Conservation (phyloP, 768 basidiomycete species). For the Clathrus columnatus region DNA sequence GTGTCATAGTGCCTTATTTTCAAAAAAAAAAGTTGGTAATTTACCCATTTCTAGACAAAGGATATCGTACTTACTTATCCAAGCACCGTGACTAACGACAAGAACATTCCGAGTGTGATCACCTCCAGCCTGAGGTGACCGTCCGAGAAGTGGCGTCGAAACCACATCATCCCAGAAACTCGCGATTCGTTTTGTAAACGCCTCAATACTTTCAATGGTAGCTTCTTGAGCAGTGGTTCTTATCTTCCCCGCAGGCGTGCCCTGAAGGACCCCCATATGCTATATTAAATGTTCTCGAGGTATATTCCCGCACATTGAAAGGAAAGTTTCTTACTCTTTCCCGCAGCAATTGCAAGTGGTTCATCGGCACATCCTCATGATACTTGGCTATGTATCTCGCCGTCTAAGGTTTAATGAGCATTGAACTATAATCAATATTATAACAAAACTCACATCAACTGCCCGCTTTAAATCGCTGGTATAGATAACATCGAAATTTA, state of each 20-base stretch:
- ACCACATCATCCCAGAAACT: slow-evolving; percentile 55
- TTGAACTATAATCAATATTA: neutral
- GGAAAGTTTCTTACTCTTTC: slow-evolving; percentile 69
- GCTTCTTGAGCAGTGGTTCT: slow-evolving; percentile 13
- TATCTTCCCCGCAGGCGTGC: slow-evolving; percentile 16
- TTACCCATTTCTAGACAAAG: neutral
- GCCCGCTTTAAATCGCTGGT: slow-evolving; percentile 71
- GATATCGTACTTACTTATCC: slow-evolving; percentile 28
- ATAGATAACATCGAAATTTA: slow-evolving; percentile 51
- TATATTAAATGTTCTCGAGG: slow-evolving; percentile 18
- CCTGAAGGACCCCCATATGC: slow-evolving; percentile 59
- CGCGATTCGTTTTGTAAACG: slow-evolving; percentile 40
- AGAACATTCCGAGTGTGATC: slow-evolving; percentile 32
- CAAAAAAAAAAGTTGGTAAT: too few species aligned
- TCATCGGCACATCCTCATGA: slow-evolving; percentile 40
- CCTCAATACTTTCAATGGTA: slow-evolving; percentile 31
- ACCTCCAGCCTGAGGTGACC: neutral
- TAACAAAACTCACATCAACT: slow-evolving; percentile 38
- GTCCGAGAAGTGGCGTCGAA: slow-evolving; percentile 6
- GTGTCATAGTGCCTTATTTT: slow-evolving; percentile 39
- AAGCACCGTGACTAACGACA: slow-evolving; percentile 58
- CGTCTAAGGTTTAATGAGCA: slow-evolving; percentile 38
- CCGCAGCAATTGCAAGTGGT: slow-evolving; percentile 40
- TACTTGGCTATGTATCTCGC: slow-evolving; percentile 50
- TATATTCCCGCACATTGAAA: neutral